A percentile compares a stretch with the other conserved stretches of the same genome.
Evolutionary conservation across 2,329 filamentous ascomycete genomes (phyloP).

Genomic region (Ascomycota sp.): DNA sequence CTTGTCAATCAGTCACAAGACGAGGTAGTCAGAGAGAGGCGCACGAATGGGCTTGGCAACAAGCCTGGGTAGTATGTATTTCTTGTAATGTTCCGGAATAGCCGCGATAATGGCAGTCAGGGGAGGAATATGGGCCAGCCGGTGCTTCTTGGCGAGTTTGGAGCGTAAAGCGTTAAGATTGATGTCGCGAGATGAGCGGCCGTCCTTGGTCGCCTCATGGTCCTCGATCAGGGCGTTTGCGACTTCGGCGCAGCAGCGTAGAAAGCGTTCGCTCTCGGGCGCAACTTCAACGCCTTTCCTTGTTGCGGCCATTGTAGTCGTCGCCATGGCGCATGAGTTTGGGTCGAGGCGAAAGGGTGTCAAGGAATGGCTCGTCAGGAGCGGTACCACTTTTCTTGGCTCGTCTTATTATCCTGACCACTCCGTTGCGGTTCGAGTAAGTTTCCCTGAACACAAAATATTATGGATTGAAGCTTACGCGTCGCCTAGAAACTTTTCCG

Average conservation of each 20-base stretch:
- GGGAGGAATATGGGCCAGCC: constrained; percentile 68
- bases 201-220: constrained; percentile 63
- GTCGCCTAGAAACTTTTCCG: no score
- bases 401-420: no score
- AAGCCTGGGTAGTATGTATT: constrained; percentile 89
- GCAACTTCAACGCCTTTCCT: constrained; percentile 22
- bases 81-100: constrained; percentile 98
- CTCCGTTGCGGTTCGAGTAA: no score
- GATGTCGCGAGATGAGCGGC: constrained; percentile 60
- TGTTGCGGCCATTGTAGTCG: no score
- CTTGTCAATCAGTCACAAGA: background rate
- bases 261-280: constrained; percentile 84
- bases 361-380: no score
- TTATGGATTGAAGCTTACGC: no score
- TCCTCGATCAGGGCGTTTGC: constrained; percentile 87
- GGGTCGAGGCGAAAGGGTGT: no score
- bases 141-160: constrained; percentile 84
- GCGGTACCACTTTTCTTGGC: no score
- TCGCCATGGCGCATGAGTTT: no score
- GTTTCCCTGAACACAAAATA: no score
- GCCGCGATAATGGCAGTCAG: constrained; percentile 94
- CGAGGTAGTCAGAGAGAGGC: background rate
- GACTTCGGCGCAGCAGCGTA: constrained; percentile 89
- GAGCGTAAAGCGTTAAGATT: constrained; percentile 80
- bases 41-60: constrained; percentile 88